Base-by-base conservation (phyloP, 2,329 filamentous ascomycete genomes). In the Camptophora hylomeconis region DNA sequence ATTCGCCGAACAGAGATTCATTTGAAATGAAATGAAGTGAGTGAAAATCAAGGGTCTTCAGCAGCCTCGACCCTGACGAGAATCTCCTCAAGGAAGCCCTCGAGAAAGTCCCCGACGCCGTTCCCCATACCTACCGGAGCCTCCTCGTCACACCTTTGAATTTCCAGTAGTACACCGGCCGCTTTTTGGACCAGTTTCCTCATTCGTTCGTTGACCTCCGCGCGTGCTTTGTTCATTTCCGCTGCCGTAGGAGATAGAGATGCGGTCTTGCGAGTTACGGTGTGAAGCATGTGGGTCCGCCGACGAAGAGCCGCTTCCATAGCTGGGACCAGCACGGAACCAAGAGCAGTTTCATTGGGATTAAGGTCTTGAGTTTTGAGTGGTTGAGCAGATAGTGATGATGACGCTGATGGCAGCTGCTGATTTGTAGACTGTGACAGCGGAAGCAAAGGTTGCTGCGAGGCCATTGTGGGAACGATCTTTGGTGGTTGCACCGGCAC, bases 91-190 rank as follows among this genome's bases (percentile, higher is more conserved):
- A 98, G 60, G 38, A 95, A 71, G 0, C 86, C 87, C 53, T 98
- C 89, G 5, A 95, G 57, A 44, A 95, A 92, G 1, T 80, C 82
- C 24, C 75, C 75, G 2, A 93, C 84, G 15, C 87, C 86, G 24
- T 82, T 76, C 0, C 84, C 87, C 87, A 95, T 94, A 1, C 84
- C 83, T 7, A 95, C 83, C 5, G 84, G 82, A 43, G 83, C 80
- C 23, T 75, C 71, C 51, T 78, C 79, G 54, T 98, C 89, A 55
- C 76, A 80, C 39, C 79, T 70, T 53, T 98, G 87, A 46, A 98
- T 83, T 51, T 93, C 84, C 48, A 77, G 78, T 54, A 92, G 92
- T 14, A 87, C 66, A 35, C 80, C 73, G 2, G 77, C 79, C 17
- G 92, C 67, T 50, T 92, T 92, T 40, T 76, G 76, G 8, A 93